Conservation (phyloP, 164 flowering plant species). For the Cinnamomum chago region DNA sequence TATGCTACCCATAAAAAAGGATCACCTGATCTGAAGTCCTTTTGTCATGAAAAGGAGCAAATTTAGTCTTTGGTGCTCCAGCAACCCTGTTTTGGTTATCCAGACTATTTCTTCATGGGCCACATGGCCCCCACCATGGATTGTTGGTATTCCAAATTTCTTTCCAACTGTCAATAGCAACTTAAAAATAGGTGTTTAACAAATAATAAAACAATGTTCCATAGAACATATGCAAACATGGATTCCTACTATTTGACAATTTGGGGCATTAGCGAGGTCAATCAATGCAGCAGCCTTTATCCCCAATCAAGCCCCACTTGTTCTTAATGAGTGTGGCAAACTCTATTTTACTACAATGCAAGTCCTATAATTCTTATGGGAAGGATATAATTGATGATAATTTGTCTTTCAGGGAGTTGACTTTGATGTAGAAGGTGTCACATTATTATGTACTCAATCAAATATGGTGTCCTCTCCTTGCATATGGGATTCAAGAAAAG, state of each 20-base stretch:
- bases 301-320: neutral
- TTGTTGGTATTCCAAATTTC: neutral
- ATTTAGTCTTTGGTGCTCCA: neutral
- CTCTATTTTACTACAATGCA: neutral
- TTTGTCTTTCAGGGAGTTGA: conserved; percentile 26
- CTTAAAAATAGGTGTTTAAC: neutral
- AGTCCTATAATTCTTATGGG: neutral
- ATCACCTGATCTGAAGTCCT: neutral
- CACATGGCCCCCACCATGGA: neutral
- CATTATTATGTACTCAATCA: conserved; percentile 15
- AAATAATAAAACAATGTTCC: neutral
- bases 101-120: neutral
- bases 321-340: too few relatives aligned
- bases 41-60: neutral
- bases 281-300: neutral
- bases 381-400: neutral
- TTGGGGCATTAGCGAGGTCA: neutral
- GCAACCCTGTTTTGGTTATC: neutral
- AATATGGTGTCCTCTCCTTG: conserved; percentile 14
- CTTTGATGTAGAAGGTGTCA: conserved; percentile 8
- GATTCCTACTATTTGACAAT: neutral
- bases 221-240: neutral
- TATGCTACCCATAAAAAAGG: neutral
- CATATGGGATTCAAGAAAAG: conserved; percentile 8
- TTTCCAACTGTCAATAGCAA: neutral